Evolutionary conservation across 139 green algal species (phyloP), one percentile per base, ranked within the genome.

Genomic region (Edaphochlamys debaryana): DNA sequence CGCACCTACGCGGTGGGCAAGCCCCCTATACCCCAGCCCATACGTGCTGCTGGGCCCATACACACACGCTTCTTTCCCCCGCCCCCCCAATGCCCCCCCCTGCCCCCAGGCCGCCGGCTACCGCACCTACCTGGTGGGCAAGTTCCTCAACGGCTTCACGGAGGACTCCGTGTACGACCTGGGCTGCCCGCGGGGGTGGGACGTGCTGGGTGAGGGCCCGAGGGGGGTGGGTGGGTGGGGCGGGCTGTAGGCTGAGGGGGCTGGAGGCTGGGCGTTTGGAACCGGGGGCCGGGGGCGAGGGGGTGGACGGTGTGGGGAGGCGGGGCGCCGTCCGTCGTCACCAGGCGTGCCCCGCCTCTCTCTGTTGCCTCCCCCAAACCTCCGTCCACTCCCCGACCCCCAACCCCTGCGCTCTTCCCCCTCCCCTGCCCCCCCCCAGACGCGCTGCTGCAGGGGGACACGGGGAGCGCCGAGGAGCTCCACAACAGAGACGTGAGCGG

Each of bases 101-200:
- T n/a, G n/a, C 45, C 22, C 23, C 4, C 71, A 79, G 71, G 36
- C 52, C 13, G 71, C 71, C 8, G 71, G 71, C 0, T 79, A 79
- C 52, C 25, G 52, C 71, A 79, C 71, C 7, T 52, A 79, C 71
- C 23, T 29, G 9, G 52, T 79, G 25, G 71, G 71, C 54, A 79
- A 79, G 52, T 52, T 79, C 8, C 52, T 79, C 36, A 79, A 79
- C 71, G 71, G 71, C 71, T 50, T 67, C 52, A 79, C 71, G 25
- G 4, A 52, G 36, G 71, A 68, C 71, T 38, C 15, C 20, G 52
- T 25, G 0, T 1, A 5, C 5, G 36, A 3, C 19, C 23, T 79
- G 71, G 71, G 71, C 50, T 79, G 71, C 52, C 71, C 71, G 7
- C 5, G 52, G 36, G 71, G 52, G 11, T 68, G 52, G 34, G 40